A percentile compares a stretch with the other conserved stretches of the same genome.
phyloP scores from a whole-genome alignment of 106 monocot species.

The Ottelia alismoides region DNA sequence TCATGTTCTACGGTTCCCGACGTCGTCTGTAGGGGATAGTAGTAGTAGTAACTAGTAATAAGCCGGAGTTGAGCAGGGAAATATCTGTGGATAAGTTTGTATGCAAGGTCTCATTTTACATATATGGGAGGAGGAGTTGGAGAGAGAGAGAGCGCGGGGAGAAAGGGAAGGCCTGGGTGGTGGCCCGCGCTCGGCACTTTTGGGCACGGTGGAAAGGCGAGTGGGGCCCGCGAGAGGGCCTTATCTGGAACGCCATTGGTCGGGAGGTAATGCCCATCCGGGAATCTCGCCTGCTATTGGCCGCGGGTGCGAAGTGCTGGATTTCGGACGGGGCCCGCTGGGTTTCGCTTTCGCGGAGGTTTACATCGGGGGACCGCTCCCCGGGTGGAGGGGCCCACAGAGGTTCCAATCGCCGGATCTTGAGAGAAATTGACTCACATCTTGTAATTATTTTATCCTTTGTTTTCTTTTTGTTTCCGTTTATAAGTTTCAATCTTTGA shows the following conservation, averaged over 20 bases:
- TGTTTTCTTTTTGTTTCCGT: too few relatives aligned
- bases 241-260: conserved; percentile 39
- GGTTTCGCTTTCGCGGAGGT: not conserved
- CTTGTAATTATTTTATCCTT: too few relatives aligned
- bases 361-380: too few relatives aligned
- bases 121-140: not conserved
- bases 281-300: conserved; percentile 29
- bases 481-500: too few relatives aligned
- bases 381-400: too few relatives aligned
- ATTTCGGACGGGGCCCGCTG: conserved; percentile 2
- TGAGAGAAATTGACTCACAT: too few relatives aligned
- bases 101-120: too few relatives aligned
- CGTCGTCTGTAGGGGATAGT: not conserved
- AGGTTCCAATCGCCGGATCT: too few relatives aligned
- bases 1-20: not conserved
- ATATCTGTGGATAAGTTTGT: too few relatives aligned
- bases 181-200: conserved; percentile 23
- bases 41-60: not conserved
- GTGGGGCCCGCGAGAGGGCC: conserved; percentile 5
- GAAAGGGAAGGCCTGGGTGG: not conserved
- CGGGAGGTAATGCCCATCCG: conserved; percentile 15
- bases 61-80: too few relatives aligned
- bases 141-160: not conserved
- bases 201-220: not conserved
- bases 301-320: not conserved